Base-by-base conservation (phyloP, 148 eudicot genomes). In the Gaultheria prostrata region DNA sequence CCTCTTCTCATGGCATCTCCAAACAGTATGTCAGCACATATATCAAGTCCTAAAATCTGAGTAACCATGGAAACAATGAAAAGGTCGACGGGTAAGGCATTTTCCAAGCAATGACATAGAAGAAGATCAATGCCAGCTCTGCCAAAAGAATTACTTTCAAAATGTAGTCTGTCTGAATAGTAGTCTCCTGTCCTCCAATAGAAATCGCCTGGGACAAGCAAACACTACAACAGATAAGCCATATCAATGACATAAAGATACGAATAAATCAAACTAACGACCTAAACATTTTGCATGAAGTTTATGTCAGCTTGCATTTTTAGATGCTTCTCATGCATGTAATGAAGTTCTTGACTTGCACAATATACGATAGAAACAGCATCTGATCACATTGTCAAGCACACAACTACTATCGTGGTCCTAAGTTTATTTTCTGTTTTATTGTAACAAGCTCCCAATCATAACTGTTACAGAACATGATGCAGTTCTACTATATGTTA, bases 1-100 rank as follows among this genome's bases (percentile, higher is more conserved):
- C 98, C 97, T 91, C 92, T 87, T 80, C 89, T 95, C 98, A 95
- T 95, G 80, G 86, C 95, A 88, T 95, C 92, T 63, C 97, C 98
- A 76, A 86, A 87, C 59, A 90, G 24, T 30, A 87, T 92, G 87
- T 95, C 95, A 50, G 95, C 89, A 88, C 98, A 95, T 9, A 87
- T 75, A 84, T 93, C 97, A 77, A 95, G 93, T 70, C 97, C 97
- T 73, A 93, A 90, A 90, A 95, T 92, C 95, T 95, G 89, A 18
- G 43, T 33, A 46, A 39, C 65, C 10, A 78, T n/a, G 69, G 33
- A 49, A 74, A 82, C 14, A 73, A 48, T 54, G 80, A 51, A 61
- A 80, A 82, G 39, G 57, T 76, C 63, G 67, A 69, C 10, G 8
- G 26, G 30, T 0, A 76, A 73, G 67, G 45, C 45, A 48, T 59